A percentile compares a stretch with the other conserved stretches of the same genome.
phyloP scores from a whole-genome alignment of 2,329 filamentous ascomycete genomes.

The Bipolaris gigantea region DNA sequence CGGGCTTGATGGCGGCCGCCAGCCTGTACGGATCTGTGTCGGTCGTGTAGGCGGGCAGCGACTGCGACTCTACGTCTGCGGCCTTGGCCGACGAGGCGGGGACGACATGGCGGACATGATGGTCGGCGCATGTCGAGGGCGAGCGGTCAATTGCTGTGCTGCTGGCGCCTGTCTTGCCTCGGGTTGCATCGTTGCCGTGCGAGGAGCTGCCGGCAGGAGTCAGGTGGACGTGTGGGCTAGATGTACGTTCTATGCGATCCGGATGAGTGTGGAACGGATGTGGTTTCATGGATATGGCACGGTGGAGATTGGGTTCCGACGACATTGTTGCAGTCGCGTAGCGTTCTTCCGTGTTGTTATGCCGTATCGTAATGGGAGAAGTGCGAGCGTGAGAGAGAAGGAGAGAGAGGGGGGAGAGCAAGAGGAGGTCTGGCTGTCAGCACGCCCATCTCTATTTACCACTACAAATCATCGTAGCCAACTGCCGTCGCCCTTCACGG shows the following conservation, averaged over 20 bases:
- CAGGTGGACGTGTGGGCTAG: constrained; percentile 35
- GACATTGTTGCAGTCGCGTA: constrained; percentile 33
- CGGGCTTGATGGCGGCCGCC: constrained; percentile 73
- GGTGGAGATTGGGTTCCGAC: constrained; percentile 52
- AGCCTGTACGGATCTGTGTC: constrained; percentile 83
- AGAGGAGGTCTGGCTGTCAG: neutral
- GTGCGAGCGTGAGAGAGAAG: neutral
- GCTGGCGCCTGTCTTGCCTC: constrained; percentile 34
- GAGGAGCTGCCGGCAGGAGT: constrained; percentile 17
- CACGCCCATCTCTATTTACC: neutral
- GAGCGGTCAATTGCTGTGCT: constrained; percentile 47
- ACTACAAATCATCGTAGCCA: neutral
- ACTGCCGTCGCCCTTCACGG: neutral
- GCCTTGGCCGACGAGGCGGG: constrained; percentile 26
- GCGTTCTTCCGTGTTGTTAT: neutral
- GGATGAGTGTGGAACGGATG: constrained; percentile 45
- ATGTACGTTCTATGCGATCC: constrained; percentile 32
- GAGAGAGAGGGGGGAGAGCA: too few species aligned
- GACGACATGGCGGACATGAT: constrained; percentile 38
- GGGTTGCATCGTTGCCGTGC: constrained; percentile 17
- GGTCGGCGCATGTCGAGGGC: constrained; percentile 33
- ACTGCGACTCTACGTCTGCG: constrained; percentile 51
- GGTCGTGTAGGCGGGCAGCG: constrained; percentile 60
- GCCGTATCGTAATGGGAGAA: neutral
- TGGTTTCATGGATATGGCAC: constrained; percentile 53